A percentile compares a stretch with the other conserved stretches of the same genome.
These are phyloP conservation scores for Phtheirospermum japonicum DNA, from an alignment of 257 asterid species.

Conservation along the genomic window DNA sequence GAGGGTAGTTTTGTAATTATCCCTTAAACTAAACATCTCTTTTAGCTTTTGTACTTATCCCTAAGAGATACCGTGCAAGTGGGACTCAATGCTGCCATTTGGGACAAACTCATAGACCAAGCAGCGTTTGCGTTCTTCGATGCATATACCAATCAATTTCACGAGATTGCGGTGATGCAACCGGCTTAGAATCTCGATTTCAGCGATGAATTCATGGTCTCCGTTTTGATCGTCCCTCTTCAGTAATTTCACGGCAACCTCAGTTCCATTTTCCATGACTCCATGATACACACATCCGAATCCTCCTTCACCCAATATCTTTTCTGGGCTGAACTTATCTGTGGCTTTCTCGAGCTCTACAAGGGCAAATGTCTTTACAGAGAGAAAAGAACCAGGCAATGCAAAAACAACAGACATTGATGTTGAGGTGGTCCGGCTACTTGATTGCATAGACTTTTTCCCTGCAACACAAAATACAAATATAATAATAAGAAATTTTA, in stretches of 20 bases:
- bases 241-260: conserved; percentile 84
- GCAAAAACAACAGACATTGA: conserved; percentile 68
- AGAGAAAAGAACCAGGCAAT: conserved; percentile 80
- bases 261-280: conserved; percentile 63
- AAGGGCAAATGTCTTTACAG: conserved; percentile 80
- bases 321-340: conserved; percentile 66
- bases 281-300: conserved; percentile 97
- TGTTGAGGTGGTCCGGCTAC: conserved; percentile 86
- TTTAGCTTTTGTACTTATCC: not conserved
- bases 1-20: too few species aligned
- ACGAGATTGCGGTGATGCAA: conserved; percentile 97
- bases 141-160: conserved; percentile 91
- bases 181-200: conserved; percentile 94
- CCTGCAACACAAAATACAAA: conserved; percentile 41
- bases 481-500: not conserved
- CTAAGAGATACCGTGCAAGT: conserved; percentile 67
- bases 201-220: conserved; percentile 92
- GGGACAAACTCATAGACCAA: conserved; percentile 87
- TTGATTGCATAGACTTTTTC: conserved; percentile 63
- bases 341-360: conserved; percentile 88
- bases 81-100: conserved; percentile 95
- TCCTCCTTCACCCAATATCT: conserved; percentile 95
- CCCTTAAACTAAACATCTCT: too few species aligned
- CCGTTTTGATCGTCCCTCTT: conserved; percentile 79
- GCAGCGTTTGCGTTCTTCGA: conserved; percentile 69